Conservation (phyloP, 441 rosid genomes). For the Euphorbia celastroides region DNA sequence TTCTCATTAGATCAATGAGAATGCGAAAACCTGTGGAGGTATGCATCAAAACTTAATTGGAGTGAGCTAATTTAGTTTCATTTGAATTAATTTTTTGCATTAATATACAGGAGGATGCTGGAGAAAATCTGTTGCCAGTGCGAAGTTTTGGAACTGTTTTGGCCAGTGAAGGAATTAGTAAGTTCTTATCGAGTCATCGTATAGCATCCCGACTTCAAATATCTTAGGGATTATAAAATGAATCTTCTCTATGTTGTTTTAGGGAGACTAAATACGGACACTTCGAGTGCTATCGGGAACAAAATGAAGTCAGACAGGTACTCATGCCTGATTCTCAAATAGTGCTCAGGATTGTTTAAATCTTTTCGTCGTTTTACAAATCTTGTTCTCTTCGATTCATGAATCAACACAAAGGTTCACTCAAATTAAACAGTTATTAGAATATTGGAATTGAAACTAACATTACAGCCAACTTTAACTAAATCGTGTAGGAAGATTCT, state of each 20-base stretch:
- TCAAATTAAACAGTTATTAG: too few relatives aligned
- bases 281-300: slow-evolving; percentile 31
- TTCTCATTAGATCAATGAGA: slow-evolving; percentile 50
- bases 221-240: slow-evolving; percentile 13
- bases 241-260: slow-evolving; percentile 16
- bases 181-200: slow-evolving; percentile 27
- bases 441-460: too few relatives aligned
- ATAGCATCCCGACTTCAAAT: not conserved
- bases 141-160: slow-evolving; percentile 85
- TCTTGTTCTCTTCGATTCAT: too few relatives aligned
- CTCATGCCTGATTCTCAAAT: slow-evolving; percentile 4
- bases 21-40: slow-evolving; percentile 39
- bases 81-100: slow-evolving; percentile 8
- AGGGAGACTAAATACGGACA: slow-evolving; percentile 45
- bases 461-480: too few relatives aligned
- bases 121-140: slow-evolving; percentile 42
- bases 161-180: slow-evolving; percentile 49
- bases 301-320: slow-evolving; percentile 55
- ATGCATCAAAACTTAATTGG: slow-evolving; percentile 10
- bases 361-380: too few relatives aligned
- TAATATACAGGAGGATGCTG: slow-evolving; percentile 40
- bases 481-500: too few relatives aligned
- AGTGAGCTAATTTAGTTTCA: not conserved
- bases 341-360: too few relatives aligned
- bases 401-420: too few relatives aligned